Base-by-base conservation (phyloP, 176 grass and related monocot genomes). In the Stipa capillata region DNA sequence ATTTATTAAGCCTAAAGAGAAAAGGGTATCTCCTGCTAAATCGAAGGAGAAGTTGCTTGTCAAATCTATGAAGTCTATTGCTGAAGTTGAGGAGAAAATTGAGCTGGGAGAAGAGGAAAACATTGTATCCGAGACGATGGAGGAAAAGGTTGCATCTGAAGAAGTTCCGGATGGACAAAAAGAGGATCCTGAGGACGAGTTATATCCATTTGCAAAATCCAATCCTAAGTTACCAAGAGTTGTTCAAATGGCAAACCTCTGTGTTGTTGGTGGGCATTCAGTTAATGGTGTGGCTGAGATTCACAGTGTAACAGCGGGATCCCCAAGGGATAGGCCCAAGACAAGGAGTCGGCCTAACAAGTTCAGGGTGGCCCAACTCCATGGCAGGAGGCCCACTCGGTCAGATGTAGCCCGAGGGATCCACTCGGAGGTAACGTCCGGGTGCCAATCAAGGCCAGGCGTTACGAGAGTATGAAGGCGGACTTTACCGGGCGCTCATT, bases 201-300 rank as follows among this genome's bases (percentile, higher is more conserved):
- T 95, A 42, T 74, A 87, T 79, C 72, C 82, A 79, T 88, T 93
- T 85, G 81, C 72, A 79, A 87, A 99, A 81, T 89, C 84, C 17
- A 76, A 93, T 85, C 86, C 90, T 79, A 65, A 86, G 33, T 87
- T 93, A 65, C 90, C 92, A 63, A 95, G 90, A 85, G 82, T 93
- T 67, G 84, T 95, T 56, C 87, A 53, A 41, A 99, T 99, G 96
- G 96, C 96, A 58, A 99, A 99, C 65, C 93, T 99, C 18, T 93
- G 92, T 88, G 92, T 99, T 70, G 92, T 91, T 24, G 92, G 96
- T 66, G 96, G 92, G 7, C 92, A 99, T 81, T 89, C 88, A 18
- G 92, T 99, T 80, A 99, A 99, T 76, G 96, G 96, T 33, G 92
- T 99, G 67, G 96, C 96, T 84, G 92, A 88, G 76, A 99, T 99